phyloP scores from a whole-genome alignment of 2,329 filamentous ascomycete species.

The Claviceps africana region DNA sequence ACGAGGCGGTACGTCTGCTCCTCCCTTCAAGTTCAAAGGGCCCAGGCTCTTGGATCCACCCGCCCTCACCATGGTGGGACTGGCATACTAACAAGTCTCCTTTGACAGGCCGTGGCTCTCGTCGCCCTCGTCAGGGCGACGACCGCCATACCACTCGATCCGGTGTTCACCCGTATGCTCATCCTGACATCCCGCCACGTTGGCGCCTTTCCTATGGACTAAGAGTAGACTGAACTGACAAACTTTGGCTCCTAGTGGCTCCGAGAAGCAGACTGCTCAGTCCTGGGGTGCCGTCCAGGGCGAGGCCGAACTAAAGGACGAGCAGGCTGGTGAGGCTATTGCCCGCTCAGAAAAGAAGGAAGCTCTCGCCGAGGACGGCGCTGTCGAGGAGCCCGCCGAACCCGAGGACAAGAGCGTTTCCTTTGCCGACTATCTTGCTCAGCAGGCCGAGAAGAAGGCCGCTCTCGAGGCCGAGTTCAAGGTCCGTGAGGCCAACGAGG shows the following conservation, averaged over 20 bases:
- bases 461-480: slow-evolving; percentile 50
- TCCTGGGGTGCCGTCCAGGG: slow-evolving; percentile 81
- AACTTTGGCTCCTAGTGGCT: slow-evolving; percentile 39
- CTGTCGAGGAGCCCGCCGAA: slow-evolving; percentile 38
- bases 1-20: slow-evolving; percentile 37
- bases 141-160: slow-evolving; percentile 39
- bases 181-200: not conserved
- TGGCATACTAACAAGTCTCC: not conserved
- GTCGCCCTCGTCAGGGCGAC: slow-evolving; percentile 38
- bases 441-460: slow-evolving; percentile 59
- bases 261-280: slow-evolving; percentile 76
- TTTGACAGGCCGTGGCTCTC: slow-evolving; percentile 35
- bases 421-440: slow-evolving; percentile 74
- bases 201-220: not conserved
- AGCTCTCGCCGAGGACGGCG: slow-evolving; percentile 35
- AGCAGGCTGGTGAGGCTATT: slow-evolving; percentile 80
- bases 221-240: slow-evolving; percentile 3
- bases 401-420: slow-evolving; percentile 81
- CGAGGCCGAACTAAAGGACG: slow-evolving; percentile 74
- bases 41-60: not conserved
- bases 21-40: not conserved
- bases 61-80: not conserved
- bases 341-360: slow-evolving; percentile 76
- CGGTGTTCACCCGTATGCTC: slow-evolving; percentile 30
- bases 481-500: slow-evolving; percentile 86